These are phyloP conservation scores for Cystobasidium slooffiae DNA, from an alignment of 1,284 basidiomycete genomes.

Conservation along the genomic window DNA sequence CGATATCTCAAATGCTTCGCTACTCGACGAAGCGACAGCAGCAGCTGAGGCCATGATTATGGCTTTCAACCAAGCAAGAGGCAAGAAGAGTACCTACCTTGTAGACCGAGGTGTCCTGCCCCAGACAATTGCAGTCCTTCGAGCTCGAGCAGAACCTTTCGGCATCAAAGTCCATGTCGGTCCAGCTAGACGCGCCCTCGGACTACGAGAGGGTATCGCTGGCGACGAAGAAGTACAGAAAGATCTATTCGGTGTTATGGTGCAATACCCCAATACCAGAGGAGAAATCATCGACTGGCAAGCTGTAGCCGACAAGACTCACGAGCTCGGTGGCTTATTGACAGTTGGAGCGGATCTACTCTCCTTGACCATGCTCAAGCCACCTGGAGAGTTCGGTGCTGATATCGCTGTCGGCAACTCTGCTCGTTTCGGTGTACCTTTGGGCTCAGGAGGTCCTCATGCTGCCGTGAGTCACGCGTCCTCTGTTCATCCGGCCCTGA, in stretches of 20 bases:
- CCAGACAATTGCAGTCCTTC: conserved; percentile 83
- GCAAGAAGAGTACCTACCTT: conserved; percentile 76
- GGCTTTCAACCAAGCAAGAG: conserved; percentile 69
- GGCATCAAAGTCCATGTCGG: conserved; percentile 78
- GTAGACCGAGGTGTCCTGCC: conserved; percentile 80
- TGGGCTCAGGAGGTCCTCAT: conserved; percentile 59
- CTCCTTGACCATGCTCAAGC: conserved; percentile 88
- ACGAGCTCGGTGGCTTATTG: conserved; percentile 76
- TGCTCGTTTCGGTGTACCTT: conserved; percentile 79
- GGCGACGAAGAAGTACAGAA: conserved; percentile 61
- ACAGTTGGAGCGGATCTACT: conserved; percentile 89
- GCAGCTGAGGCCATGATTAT: conserved; percentile 92
- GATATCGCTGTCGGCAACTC: conserved; percentile 95
- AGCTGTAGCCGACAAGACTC: conserved; percentile 70
- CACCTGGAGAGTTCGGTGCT: conserved; percentile 98
- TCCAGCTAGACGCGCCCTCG: conserved; percentile 62
- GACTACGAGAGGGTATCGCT: conserved; percentile 60
- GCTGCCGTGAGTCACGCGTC: conserved; percentile 45
- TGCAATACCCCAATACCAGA: conserved; percentile 80
- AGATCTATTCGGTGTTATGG: conserved; percentile 81
- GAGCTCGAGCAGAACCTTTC: conserved; percentile 85
- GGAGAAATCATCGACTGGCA: conserved; percentile 81
- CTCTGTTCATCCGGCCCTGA: conserved; percentile 55
- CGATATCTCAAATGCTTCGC: conserved; percentile 91
- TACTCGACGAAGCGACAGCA: conserved; percentile 77